Evolutionary conservation across 169 alveolate species (phyloP), one percentile per base, ranked within the genome.

Genomic region (Plasmodium blacklocki): DNA sequence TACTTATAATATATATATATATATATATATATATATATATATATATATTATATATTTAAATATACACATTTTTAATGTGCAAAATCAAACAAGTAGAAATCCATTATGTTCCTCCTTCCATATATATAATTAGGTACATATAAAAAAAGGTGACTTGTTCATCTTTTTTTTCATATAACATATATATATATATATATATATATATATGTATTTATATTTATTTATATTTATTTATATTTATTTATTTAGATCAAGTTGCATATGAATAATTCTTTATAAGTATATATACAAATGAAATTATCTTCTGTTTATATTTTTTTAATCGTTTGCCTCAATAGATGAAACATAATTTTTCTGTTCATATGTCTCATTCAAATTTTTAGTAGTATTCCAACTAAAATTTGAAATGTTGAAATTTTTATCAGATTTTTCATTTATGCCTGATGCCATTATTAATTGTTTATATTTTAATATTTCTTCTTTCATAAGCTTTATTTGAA

Each of bases 261-360:
- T 19, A 19, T 26, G 11, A 18, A 60, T 54, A 54, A 18, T n/a
- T 54, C 23, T 7, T n/a, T 54, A 18, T 14, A 54, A 5, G 15
- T 14, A 54, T 54, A 54, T 54, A 54, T 19, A 54, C 12, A 39
- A 39, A 39, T 39, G 47, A 39, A 62, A 39, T 66, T 29, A 32
- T 39, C 4, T 12, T 56, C 11, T 29, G 3, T 15, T 26, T 73
- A 23, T 52, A 5, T 52, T 26, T 54, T 23, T 26, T 73, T 7
- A 78, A 67, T 66, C 89, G 29, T 78, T 66, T 39, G 70, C 89
- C 58, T 78, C 71, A 12, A 78, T 43, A 58, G 78, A 78, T 12
- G 89, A 66, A 47, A 66, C 47, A 19, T 26, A 78, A 18, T 78
- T 78, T 54, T 60, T 74, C 49, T 64, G 64, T 59, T 64, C 89